Evolutionary conservation across 345 rosid genomes (phyloP), one percentile per base, ranked within the genome.

Genomic region (Camelina sativa): DNA sequence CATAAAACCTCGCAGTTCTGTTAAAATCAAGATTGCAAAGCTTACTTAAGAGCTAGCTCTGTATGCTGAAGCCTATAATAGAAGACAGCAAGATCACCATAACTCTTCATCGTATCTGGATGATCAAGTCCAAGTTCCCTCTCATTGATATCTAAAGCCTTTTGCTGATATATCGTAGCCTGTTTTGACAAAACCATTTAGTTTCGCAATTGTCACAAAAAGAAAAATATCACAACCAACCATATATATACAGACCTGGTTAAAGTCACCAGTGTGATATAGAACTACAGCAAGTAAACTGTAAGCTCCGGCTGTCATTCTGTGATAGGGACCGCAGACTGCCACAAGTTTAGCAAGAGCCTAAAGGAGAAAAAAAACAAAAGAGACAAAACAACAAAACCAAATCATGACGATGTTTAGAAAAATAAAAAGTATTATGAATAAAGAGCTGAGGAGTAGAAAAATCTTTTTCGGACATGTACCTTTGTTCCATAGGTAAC

Each of bases 261-360:
- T 95, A 83, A 95, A 95, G 74, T 95, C 99, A 74, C 99, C 99
- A 37, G 99, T 95, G 84, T 95, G 97, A 87, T 92, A 95, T 61
- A 95, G 79, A 67, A 95, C 97, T 41, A 95, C 97, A 73, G 99
- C 97, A 81, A 95, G 99, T 80, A 95, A 96, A 81, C 99, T 95
- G 83, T 92, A 95, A 76, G 98, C 99, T 80, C 99, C 99, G 30
- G 99, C 99, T 66, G 99, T 95, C 99, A 92, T 95, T 75, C 98
- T 86, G 77, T 95, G 96, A 76, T 89, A 95, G 56, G 99, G 99
- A 77, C 99, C 99, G 43, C 99, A 95, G 58, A 95, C 99, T 58
- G 98, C 90, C 19, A 95, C 97, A 72, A 95, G 94, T 79, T 95
- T 95, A 73, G 97, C 88, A 76, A 95, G 93, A 72, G 99, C 99